Evolutionary conservation across 371 early-diverging fungal genomes (phyloP).

Genomic region (Mycotypha africana): DNA sequence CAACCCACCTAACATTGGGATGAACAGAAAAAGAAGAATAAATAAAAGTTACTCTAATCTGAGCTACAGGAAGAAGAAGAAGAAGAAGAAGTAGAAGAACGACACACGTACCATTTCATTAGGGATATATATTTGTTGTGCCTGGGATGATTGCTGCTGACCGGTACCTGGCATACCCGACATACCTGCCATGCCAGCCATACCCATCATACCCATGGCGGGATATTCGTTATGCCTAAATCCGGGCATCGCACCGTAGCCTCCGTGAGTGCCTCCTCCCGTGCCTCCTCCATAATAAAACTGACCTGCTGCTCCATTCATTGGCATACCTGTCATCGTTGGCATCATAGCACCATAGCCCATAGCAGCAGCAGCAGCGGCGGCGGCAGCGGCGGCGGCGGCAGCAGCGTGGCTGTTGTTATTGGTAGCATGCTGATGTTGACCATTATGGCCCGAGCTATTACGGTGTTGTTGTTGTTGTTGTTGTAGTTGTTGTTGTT

Average conservation of each 20-base stretch:
- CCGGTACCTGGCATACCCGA: slow-evolving; percentile 18
- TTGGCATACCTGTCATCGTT: slow-evolving; percentile 29
- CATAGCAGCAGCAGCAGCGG: slow-evolving; percentile 25
- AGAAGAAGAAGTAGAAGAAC: not conserved
- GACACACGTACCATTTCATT: slow-evolving; percentile 75
- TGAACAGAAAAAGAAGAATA: not conserved
- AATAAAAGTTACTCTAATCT: not conserved
- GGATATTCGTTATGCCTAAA: slow-evolving; percentile 21
- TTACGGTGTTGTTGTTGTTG: not conserved
- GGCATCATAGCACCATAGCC: slow-evolving; percentile 32
- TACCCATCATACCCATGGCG: slow-evolving; percentile 23
- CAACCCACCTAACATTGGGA: slow-evolving; percentile 76
- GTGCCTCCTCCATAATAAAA: slow-evolving; percentile 21
- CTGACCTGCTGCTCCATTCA: slow-evolving; percentile 23
- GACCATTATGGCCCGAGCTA: not conserved
- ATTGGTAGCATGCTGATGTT: too few relatives aligned
- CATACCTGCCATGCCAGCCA: slow-evolving; percentile 24
- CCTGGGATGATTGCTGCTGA: slow-evolving; percentile 37
- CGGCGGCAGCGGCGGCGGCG: slow-evolving; percentile 15
- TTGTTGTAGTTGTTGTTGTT: not conserved
- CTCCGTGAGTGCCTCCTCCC: slow-evolving; percentile 15
- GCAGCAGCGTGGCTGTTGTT: slow-evolving; percentile 6
- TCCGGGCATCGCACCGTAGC: slow-evolving; percentile 17
- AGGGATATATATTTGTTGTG: slow-evolving; percentile 80
- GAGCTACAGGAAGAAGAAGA: too few relatives aligned